Base-by-base conservation (phyloP, 1,284 basidiomycete species). In the Microbotryum saponariae region DNA sequence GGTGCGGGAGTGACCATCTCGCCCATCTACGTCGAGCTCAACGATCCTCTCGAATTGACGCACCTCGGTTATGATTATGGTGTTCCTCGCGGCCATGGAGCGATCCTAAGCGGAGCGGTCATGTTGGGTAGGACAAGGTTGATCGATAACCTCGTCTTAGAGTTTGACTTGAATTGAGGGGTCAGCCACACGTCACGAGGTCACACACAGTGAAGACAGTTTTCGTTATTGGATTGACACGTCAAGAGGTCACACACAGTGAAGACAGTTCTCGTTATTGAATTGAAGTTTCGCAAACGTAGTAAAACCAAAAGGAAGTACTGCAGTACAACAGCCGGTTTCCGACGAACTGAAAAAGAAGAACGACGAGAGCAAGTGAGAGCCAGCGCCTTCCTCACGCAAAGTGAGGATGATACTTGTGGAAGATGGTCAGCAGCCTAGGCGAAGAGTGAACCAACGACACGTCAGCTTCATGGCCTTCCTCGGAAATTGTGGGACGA, bases 91-190 rank as follows among this genome's bases (percentile, higher is more conserved):
- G 37, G 37, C 3, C 37, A 78, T 31, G 79, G 86, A 1, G 84
- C 87, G 33, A 83, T 97, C 12, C 72, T 97, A 61, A 93, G 89
- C 68, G 94, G 91, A 2, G 93, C 92, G 18, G 75, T 96, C 65
- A 88, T 87, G 82, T 82, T 97, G 3, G 91, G 90, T 51, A 82
- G 81, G 73, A 97, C 92, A 44, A 80, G 94, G 67, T 74, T 98
- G 71, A 97, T 98, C 56, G 94, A 98, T 75, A 98, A 98, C 75
- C 75, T 97, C 47, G 77, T 94, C 49, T 76, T 94, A 1, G 89
- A 68, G 14, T 70, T 58, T 23, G 61, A 65, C 2, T 47, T 71
- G 56, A 64, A 65, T 57, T 45, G 45, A 33, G 14, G 31, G 27
- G 18, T n/a, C 46, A 31, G 0, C 6, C 42, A 31, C n/a, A 45